Conservation (phyloP, 1,139 yeast species). For the Geotrichum siamense region DNA sequence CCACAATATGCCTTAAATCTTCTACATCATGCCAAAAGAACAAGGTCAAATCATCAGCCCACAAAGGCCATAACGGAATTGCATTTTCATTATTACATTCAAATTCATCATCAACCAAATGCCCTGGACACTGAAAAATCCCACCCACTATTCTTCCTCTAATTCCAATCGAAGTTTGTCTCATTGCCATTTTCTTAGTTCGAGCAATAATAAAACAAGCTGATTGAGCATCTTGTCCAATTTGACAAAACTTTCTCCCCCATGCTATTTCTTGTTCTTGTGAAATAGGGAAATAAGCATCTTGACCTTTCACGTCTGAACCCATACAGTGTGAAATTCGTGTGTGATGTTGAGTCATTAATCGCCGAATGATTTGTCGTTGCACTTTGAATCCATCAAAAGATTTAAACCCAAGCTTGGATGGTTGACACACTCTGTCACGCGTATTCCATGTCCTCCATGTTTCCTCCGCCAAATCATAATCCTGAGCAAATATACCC, state of each 20-base stretch:
- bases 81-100: slow-evolving; percentile 23
- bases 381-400: slow-evolving; percentile 28
- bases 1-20: slow-evolving; percentile 17
- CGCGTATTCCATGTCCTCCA: slow-evolving; percentile 6
- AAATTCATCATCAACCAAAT: slow-evolving; percentile 22
- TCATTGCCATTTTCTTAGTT: slow-evolving; percentile 45
- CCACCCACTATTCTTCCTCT: slow-evolving; percentile 63
- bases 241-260: slow-evolving; percentile 25
- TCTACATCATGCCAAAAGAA: slow-evolving; percentile 21
- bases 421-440: slow-evolving; percentile 20
- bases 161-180: slow-evolving; percentile 43
- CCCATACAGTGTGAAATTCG: slow-evolving; percentile 21
- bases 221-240: slow-evolving; percentile 14
- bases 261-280: slow-evolving; percentile 22
- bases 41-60: slow-evolving; percentile 22
- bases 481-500: slow-evolving; percentile 3
- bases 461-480: slow-evolving; percentile 3
- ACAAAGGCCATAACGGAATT: slow-evolving; percentile 22
- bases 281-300: slow-evolving; percentile 23
- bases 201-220: slow-evolving; percentile 53
- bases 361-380: slow-evolving; percentile 21
- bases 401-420: slow-evolving; percentile 20
- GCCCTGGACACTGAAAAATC: slow-evolving; percentile 46
- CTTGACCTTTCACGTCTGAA: slow-evolving; percentile 20
- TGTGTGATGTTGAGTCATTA: slow-evolving; percentile 19